These are phyloP conservation scores for Cercospora canescens DNA, from an alignment of 2,329 filamentous ascomycete genomes.

Conservation along the genomic window DNA sequence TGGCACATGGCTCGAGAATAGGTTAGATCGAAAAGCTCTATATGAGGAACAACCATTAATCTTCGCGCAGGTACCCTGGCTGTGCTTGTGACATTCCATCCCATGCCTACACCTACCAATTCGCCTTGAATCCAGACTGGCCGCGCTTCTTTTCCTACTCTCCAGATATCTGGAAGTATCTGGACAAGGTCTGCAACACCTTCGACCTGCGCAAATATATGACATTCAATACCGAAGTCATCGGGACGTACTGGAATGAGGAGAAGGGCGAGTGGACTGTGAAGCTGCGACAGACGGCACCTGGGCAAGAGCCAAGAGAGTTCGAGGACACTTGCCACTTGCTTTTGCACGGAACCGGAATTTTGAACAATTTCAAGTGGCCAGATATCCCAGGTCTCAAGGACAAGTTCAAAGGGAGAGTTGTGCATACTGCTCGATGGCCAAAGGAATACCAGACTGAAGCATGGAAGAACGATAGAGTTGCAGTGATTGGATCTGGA, in stretches of 20 bases:
- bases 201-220: slow-evolving; percentile 55
- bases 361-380: slow-evolving; percentile 36
- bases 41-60: neutral
- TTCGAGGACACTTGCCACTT: slow-evolving; percentile 48
- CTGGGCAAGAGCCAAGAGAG: slow-evolving; percentile 37
- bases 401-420: slow-evolving; percentile 47
- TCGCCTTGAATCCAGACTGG: slow-evolving; percentile 45
- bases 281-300: slow-evolving; percentile 44
- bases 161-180: slow-evolving; percentile 51
- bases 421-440: slow-evolving; percentile 49
- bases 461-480: slow-evolving; percentile 43
- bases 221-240: slow-evolving; percentile 52
- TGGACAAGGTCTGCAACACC: slow-evolving; percentile 50
- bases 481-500: slow-evolving; percentile 49
- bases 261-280: slow-evolving; percentile 52
- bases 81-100: slow-evolving; percentile 49
- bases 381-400: slow-evolving; percentile 42
- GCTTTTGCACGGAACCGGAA: slow-evolving; percentile 46
- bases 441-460: slow-evolving; percentile 47
- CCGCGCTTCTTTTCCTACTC: slow-evolving; percentile 49
- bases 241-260: slow-evolving; percentile 52
- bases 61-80: slow-evolving; percentile 25
- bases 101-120: slow-evolving; percentile 28
- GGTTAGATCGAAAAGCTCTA: slow-evolving; percentile 26
- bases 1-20: slow-evolving; percentile 50